These are phyloP conservation scores for Amphibolis antarctica DNA, from an alignment of 106 monocot genomes.

Conservation along the genomic window DNA sequence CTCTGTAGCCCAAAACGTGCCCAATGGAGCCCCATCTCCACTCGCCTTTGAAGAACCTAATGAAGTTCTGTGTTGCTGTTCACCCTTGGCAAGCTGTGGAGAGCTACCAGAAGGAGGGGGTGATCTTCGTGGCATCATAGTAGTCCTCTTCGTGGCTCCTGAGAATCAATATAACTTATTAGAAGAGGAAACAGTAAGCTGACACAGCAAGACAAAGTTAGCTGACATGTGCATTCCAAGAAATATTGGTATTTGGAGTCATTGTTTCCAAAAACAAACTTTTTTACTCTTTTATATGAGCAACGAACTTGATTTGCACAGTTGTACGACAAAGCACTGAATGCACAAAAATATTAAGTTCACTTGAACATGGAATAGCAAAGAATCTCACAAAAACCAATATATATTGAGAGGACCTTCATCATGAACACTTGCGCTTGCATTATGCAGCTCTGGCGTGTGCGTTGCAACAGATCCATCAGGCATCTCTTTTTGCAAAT, in stretches of 20 bases:
- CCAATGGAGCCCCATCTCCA: conserved; percentile 22
- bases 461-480: conserved; percentile 26
- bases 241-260: no score
- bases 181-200: background rate
- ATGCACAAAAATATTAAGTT: no score
- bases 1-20: conserved; percentile 86
- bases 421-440: conserved; percentile 17
- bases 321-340: no score
- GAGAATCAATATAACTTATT: background rate
- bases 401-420: conserved; percentile 24
- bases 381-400: no score
- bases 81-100: conserved; percentile 17
- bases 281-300: no score
- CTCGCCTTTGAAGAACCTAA: conserved; percentile 18
- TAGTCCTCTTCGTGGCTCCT: conserved; percentile 32
- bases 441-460: conserved; percentile 10
- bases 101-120: conserved; percentile 44
- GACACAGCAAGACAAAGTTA: no score
- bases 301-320: no score
- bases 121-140: conserved; percentile 34
- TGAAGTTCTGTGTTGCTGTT: conserved; percentile 16
- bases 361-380: no score
- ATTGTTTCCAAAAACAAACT: no score
- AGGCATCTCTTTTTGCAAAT: conserved; percentile 67
- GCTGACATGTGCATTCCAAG: no score